These are phyloP conservation scores for Picea glauca DNA, from an alignment of 75 land plant genomes.

Conservation along the genomic window DNA sequence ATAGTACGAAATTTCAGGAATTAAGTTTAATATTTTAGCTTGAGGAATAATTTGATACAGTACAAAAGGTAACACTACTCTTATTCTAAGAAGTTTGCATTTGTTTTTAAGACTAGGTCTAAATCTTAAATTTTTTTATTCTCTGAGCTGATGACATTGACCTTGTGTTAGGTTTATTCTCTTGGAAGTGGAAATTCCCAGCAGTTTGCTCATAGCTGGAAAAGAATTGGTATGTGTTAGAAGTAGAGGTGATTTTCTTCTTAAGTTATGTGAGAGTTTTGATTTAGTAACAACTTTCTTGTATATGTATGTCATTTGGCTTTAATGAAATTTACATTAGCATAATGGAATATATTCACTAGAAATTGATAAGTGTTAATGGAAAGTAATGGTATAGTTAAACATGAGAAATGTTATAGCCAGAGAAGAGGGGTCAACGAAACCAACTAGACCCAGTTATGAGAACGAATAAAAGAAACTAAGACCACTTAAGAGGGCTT, in stretches of 20 bases:
- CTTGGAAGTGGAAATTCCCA: conserved; percentile 46
- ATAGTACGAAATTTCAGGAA: background rate
- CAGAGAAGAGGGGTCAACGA: background rate
- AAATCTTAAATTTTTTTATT: background rate
- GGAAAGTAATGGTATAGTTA: no score
- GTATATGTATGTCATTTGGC: background rate
- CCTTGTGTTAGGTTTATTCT: conserved; percentile 43
- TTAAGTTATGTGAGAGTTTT: background rate
- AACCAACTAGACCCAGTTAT: background rate
- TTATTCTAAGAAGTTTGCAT: background rate
- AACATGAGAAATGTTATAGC: background rate
- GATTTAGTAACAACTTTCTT: background rate
- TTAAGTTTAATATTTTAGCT: background rate
- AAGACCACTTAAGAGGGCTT: background rate
- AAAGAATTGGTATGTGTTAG: conserved; percentile 35
- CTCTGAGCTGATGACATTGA: background rate
- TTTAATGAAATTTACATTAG: background rate
- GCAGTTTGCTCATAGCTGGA: conserved; percentile 44
- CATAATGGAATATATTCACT: background rate
- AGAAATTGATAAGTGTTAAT: background rate
- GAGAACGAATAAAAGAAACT: background rate
- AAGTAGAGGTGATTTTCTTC: background rate
- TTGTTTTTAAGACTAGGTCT: background rate
- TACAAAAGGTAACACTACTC: background rate
- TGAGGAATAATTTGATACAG: background rate